A percentile compares a stretch with the other conserved stretches of the same genome.
Conservation (phyloP, 2,329 filamentous ascomycete species). For the Neofusicoccum umdonicola region DNA sequence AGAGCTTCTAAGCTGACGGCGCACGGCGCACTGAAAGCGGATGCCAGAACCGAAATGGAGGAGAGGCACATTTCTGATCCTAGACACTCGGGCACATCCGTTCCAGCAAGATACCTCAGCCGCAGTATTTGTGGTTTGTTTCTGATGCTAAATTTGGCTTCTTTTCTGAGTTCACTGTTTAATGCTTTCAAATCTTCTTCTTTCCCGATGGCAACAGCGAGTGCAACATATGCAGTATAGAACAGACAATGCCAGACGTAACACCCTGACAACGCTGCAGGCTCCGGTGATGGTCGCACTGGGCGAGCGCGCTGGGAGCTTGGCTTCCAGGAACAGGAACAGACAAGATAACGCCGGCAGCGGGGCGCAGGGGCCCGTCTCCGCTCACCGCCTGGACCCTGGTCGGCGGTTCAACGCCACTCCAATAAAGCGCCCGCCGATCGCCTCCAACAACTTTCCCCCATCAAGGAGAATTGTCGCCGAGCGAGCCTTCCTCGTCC, state of each 20-base stretch:
- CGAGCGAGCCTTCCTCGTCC: not conserved
- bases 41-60: not conserved
- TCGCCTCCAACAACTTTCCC: conserved; percentile 2
- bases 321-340: not conserved
- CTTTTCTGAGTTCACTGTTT: not conserved
- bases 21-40: no score
- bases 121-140: not conserved
- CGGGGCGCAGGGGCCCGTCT: no score
- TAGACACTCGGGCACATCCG: not conserved
- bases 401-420: conserved; percentile 1
- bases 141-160: not conserved
- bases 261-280: no score
- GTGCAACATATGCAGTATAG: no score
- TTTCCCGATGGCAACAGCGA: no score
- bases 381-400: conserved; percentile 14
- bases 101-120: not conserved
- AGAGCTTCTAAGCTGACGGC: no score
- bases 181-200: not conserved
- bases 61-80: not conserved
- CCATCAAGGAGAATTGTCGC: not conserved
- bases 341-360: not conserved
- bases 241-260: no score
- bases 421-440: conserved; percentile 12
- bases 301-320: not conserved
- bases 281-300: not conserved